These are phyloP conservation scores for Juglanconis juglandina DNA, from an alignment of 2,329 filamentous ascomycete genomes.

Conservation along the genomic window DNA sequence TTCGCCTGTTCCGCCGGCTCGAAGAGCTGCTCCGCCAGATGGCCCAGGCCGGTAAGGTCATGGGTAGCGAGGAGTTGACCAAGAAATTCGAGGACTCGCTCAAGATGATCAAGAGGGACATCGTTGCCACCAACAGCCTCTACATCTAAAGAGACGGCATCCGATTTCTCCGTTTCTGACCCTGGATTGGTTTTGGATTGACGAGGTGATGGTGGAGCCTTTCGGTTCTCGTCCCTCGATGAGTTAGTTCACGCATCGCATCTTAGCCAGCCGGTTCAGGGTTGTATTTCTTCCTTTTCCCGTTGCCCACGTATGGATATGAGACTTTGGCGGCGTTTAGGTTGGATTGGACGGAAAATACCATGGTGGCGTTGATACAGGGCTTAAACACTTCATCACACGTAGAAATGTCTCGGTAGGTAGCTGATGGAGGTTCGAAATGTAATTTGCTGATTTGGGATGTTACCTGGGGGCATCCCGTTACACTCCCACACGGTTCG, in stretches of 20 bases:
- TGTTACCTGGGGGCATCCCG: background rate
- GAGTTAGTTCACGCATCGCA: background rate
- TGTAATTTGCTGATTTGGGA: background rate
- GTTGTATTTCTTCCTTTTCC: background rate
- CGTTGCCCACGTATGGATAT: background rate
- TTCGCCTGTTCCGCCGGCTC: conserved; percentile 89
- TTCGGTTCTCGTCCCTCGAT: background rate
- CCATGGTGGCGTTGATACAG: conserved; percentile 12
- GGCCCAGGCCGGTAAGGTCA: conserved; percentile 92
- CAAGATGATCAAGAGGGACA: conserved; percentile 82
- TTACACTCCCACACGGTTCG: background rate
- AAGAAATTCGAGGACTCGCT: conserved; percentile 87
- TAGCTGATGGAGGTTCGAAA: background rate
- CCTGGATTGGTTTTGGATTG: background rate
- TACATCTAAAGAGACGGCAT: conserved; percentile 60
- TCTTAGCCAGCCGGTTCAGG: background rate
- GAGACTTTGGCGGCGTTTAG: background rate
- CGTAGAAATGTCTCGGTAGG: conserved; percentile 1
- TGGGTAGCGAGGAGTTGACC: conserved; percentile 93
- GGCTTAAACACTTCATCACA: background rate
- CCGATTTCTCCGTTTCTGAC: background rate
- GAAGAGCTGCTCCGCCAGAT: conserved; percentile 94
- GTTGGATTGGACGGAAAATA: conserved; percentile 9
- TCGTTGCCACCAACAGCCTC: conserved; percentile 90
- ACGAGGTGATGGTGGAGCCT: no score